Base-by-base conservation (phyloP, 164 flowering plant genomes). In the Macadamia integrifolia region DNA sequence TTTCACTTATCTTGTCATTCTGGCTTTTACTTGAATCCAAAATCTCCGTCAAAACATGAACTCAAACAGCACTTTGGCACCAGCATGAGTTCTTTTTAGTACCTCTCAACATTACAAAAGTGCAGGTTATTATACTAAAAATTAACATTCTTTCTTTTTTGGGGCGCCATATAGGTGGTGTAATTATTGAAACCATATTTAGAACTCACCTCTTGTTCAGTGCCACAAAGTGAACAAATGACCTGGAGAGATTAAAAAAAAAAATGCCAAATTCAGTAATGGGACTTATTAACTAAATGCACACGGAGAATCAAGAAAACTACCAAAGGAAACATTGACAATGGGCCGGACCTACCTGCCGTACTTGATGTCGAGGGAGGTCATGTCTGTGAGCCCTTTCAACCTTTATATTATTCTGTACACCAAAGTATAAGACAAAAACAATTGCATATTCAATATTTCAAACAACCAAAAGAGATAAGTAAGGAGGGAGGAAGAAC, bases 191-290 rank as follows among this genome's bases (percentile, higher is more conserved):
- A 65, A 10, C 59, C 10, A 43, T 12, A 44, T 5, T 10, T 40
- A 53, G 35, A 35, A 75, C 87, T 66, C 71, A 92, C 98, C 84
- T 84, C 89, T 77, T 93, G 97, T 69, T 93, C 97, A 23, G 94
- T 86, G 68, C 79, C 86, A 72, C 98, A 93, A 8, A 91, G 88
- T 32, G 96, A 87, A 68, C 98, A 93, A 35, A 91, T 80, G 61
- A 91, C 92, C 97, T 90, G 85, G 17, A 23, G 23, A 23, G 23
- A 23, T 23, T 23, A 73, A 66, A 61, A 52, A 13, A 62, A 23
- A 58, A 63, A 12, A 12, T 68, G 43, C 17, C 57, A 17, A 23
- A 49, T 6, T 52, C 53, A 52, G 15, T 18, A 12, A 9, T 58
- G 50, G 23, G 23, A 23, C 23, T 23, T 23, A 23, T 23, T 23